Evolutionary conservation across 305 asterid species (phyloP).

Genomic region (Salvia sclarea): DNA sequence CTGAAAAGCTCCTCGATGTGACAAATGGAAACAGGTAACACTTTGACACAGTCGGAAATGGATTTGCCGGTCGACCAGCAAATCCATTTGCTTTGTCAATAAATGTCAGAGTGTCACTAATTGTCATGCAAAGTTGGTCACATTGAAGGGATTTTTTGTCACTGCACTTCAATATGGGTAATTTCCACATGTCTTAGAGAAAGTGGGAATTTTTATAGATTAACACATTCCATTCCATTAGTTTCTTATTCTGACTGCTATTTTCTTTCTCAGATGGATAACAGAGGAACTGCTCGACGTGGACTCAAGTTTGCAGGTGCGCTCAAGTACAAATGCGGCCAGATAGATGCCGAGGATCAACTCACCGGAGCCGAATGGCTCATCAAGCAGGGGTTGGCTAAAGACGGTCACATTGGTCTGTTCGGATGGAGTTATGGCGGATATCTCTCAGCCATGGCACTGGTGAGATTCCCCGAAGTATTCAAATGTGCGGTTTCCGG

Average conservation of each 20-base stretch:
- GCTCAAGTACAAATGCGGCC: conserved; percentile 74
- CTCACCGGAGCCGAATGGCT: conserved; percentile 85
- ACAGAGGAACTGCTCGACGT: conserved; percentile 90
- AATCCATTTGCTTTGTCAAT: no score
- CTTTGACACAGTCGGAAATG: no score
- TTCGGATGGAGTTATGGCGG: conserved; percentile 98
- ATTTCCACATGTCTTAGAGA: no score
- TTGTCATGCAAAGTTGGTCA: no score
- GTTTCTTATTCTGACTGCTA: conserved; percentile 22
- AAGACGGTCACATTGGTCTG: conserved; percentile 64
- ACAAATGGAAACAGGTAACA: no score
- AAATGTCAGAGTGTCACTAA: no score
- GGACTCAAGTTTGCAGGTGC: conserved; percentile 85
- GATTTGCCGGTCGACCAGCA: no score
- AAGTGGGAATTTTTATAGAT: no score
- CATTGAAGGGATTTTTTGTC: no score
- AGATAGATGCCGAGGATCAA: conserved; percentile 78
- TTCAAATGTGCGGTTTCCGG: conserved; percentile 81
- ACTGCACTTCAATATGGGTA: no score
- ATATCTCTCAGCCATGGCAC: conserved; percentile 78
- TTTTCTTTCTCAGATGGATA: conserved; percentile 74
- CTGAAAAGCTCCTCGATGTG: no score
- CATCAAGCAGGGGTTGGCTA: conserved; percentile 62
- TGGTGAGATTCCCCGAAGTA: conserved; percentile 65
- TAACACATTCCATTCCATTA: background rate